A percentile compares a stretch with the other conserved stretches of the same genome.
These are phyloP conservation scores for Colletotrichum phormii DNA, from an alignment of 2,329 filamentous ascomycete species.

Conservation along the genomic window DNA sequence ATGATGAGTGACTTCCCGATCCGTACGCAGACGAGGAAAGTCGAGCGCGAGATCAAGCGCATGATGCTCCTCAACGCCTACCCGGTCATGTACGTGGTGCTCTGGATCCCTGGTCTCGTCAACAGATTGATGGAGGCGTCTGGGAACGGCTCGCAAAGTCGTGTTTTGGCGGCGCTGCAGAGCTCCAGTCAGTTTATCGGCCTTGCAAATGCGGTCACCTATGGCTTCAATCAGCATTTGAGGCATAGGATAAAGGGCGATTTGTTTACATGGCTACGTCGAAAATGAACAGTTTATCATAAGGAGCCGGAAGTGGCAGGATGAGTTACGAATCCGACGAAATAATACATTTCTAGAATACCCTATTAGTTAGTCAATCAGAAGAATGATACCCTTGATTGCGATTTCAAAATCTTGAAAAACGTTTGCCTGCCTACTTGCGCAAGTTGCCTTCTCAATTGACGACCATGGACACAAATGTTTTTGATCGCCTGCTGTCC, in stretches of 20 bases:
- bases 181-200: constrained; percentile 51
- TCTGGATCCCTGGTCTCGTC: constrained; percentile 52
- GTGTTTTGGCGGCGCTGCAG: constrained; percentile 45
- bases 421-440: not conserved
- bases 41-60: constrained; percentile 43
- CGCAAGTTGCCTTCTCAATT: not conserved
- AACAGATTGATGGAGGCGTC: constrained; percentile 48
- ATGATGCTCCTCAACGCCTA: constrained; percentile 52
- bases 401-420: not conserved
- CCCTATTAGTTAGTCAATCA: constrained; percentile 27
- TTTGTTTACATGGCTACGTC: constrained; percentile 20
- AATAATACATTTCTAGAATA: constrained; percentile 31
- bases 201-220: constrained; percentile 51
- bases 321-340: constrained; percentile 30
- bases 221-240: constrained; percentile 50
- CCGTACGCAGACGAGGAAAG: constrained; percentile 37
- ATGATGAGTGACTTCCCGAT: constrained; percentile 39
- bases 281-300: not conserved
- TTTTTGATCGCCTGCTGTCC: too few species aligned
- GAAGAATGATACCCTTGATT: not conserved
- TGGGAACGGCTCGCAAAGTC: constrained; percentile 34
- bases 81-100: constrained; percentile 49
- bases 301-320: not conserved
- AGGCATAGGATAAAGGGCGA: constrained; percentile 34
- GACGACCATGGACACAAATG: not conserved